Evolutionary conservation across 1,284 basidiomycete species (phyloP).

Genomic region (Mycena citricolor): DNA sequence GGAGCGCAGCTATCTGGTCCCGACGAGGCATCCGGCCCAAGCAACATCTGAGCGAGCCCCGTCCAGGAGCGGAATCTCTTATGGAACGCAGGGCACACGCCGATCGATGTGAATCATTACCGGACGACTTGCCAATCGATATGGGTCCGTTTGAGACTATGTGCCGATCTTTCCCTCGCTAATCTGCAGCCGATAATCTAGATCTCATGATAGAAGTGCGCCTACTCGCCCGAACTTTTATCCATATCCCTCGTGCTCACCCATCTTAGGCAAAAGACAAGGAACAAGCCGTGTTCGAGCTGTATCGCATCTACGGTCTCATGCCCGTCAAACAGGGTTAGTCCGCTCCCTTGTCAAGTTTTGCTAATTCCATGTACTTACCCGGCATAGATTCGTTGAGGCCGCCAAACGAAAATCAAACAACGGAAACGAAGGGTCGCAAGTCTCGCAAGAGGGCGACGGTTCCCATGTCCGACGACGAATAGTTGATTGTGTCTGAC

Average conservation of each 20-base stretch:
- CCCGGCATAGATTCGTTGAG: slow-evolving; percentile 45
- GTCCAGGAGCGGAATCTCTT: slow-evolving; percentile 70
- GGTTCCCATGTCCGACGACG: no score
- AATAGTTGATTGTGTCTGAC: no score
- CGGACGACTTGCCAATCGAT: slow-evolving; percentile 64
- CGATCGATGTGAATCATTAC: slow-evolving; percentile 71
- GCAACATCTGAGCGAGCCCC: slow-evolving; percentile 84
- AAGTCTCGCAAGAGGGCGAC: slow-evolving; percentile 46
- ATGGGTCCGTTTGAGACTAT: slow-evolving; percentile 46
- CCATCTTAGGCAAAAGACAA: slow-evolving; percentile 73
- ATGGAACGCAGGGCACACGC: slow-evolving; percentile 88
- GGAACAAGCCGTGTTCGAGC: slow-evolving; percentile 88
- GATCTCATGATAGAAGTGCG: slow-evolving; percentile 89
- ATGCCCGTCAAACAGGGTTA: slow-evolving; percentile 62
- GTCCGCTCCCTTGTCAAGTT: slow-evolving; percentile 4
- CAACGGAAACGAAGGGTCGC: slow-evolving; percentile 51
- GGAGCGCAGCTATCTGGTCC: slow-evolving; percentile 75
- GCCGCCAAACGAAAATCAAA: slow-evolving; percentile 49
- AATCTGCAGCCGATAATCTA: slow-evolving; percentile 23
- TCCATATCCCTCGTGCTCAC: slow-evolving; percentile 7
- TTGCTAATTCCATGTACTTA: slow-evolving; percentile 1
- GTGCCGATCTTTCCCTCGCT: background rate
- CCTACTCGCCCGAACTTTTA: slow-evolving; percentile 25
- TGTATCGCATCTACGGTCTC: slow-evolving; percentile 78
- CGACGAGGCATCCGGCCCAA: slow-evolving; percentile 80